phyloP scores from a whole-genome alignment of 306 rosid species.

The Cucurbita argyrosperma region DNA sequence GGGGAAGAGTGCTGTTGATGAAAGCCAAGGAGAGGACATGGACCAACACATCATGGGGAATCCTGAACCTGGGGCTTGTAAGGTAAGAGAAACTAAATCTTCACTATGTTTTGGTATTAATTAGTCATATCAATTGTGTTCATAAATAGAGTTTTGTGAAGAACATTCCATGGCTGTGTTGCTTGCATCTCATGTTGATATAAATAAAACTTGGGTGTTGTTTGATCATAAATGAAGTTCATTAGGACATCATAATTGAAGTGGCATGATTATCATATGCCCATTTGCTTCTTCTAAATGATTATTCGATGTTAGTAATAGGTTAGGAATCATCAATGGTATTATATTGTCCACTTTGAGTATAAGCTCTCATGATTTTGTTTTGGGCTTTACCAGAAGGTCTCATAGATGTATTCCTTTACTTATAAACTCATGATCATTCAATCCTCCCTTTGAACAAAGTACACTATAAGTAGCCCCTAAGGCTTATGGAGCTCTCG shows the following conservation, averaged over 20 bases:
- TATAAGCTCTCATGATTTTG: too few species aligned
- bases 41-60: conserved; percentile 62
- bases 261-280: too few species aligned
- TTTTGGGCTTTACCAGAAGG: too few species aligned
- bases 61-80: conserved; percentile 76
- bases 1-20: conserved; percentile 60
- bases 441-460: too few species aligned
- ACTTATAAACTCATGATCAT: too few species aligned
- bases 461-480: too few species aligned
- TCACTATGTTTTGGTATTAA: background rate
- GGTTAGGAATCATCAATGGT: too few species aligned
- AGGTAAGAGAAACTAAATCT: conserved; percentile 9
- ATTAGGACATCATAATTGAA: background rate
- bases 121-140: background rate
- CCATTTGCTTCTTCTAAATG: too few species aligned
- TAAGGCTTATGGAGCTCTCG: too few species aligned
- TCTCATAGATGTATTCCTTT: too few species aligned
- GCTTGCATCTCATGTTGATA: background rate
- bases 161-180: background rate
- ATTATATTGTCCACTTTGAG: too few species aligned
- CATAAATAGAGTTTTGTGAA: background rate
- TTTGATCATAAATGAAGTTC: background rate
- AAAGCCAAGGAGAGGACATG: conserved; percentile 68
- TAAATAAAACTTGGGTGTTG: background rate
- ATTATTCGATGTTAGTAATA: too few species aligned